Conservation (phyloP, 2,329 filamentous ascomycete species). For the Orbilia brochopaga region DNA sequence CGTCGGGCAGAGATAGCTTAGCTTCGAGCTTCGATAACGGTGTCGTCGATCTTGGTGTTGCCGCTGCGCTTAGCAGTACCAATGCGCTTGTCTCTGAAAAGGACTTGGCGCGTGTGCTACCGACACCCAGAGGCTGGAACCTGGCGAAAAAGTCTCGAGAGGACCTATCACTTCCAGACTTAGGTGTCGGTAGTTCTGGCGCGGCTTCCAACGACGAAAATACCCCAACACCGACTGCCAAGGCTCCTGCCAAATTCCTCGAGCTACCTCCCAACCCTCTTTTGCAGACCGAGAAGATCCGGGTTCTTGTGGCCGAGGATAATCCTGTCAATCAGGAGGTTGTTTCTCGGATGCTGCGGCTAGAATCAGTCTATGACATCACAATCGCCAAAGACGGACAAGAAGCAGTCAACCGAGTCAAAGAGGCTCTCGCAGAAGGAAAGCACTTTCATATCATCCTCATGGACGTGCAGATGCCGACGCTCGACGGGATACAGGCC, state of each 20-base stretch:
- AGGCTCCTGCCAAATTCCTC: conserved; percentile 33
- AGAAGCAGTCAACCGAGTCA: conserved; percentile 85
- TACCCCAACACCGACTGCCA: conserved; percentile 15
- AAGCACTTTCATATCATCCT: conserved; percentile 84
- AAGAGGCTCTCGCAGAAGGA: conserved; percentile 76
- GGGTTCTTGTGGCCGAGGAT: conserved; percentile 84
- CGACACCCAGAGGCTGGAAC: conserved; percentile 28
- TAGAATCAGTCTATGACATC: conserved; percentile 69
- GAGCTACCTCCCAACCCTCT: conserved; percentile 46
- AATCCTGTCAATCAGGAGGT: conserved; percentile 71
- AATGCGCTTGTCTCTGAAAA: conserved; percentile 42
- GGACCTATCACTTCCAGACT: conserved; percentile 11
- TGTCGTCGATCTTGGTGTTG: conserved; percentile 28
- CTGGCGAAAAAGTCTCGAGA: conserved; percentile 28
- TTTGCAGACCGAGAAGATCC: conserved; percentile 65
- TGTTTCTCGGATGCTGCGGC: conserved; percentile 67
- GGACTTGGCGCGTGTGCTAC: conserved; percentile 29
- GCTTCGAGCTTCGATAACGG: conserved; percentile 36
- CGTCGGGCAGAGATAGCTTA: conserved; percentile 37
- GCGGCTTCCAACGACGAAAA: conserved; percentile 14
- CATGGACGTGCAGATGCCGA: conserved; percentile 96
- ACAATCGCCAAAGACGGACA: conserved; percentile 85
- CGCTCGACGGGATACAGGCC: conserved; percentile 84
- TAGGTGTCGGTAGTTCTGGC: not conserved
- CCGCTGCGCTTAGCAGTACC: conserved; percentile 29